Evolutionary conservation across 2,329 filamentous ascomycete genomes (phyloP).

Genomic region (Phyllosticta citriasiana): DNA sequence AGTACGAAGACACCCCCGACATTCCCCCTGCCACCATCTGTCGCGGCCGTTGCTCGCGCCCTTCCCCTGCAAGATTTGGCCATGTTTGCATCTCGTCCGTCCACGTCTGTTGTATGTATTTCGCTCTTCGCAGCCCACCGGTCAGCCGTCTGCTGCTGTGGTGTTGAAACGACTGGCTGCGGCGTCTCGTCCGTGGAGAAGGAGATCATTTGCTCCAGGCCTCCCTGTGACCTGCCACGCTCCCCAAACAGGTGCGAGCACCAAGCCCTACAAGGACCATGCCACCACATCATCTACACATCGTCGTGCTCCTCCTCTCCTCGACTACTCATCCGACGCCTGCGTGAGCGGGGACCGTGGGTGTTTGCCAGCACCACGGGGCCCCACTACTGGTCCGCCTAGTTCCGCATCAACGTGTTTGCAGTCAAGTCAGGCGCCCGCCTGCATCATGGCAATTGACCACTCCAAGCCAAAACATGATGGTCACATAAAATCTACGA

Average conservation of each 20-base stretch:
- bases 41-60: not conserved
- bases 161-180: not conserved
- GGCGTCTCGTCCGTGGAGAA: not conserved
- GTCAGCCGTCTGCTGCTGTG: not conserved
- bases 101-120: not conserved
- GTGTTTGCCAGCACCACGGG: not conserved
- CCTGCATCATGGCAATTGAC: not conserved
- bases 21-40: not conserved
- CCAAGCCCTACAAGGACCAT: not conserved
- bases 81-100: not conserved
- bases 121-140: not conserved
- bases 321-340: not conserved
- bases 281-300: not conserved
- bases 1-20: not conserved
- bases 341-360: not conserved
- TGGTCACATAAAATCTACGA: not conserved
- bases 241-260: not conserved
- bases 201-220: not conserved
- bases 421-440: not conserved
- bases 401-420: not conserved
- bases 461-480: not conserved
- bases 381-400: not conserved
- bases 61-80: not conserved
- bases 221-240: not conserved
- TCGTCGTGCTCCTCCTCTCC: not conserved